A percentile compares a stretch with the other conserved stretches of the same genome.
Evolutionary conservation across 371 early-diverging fungal genomes (phyloP).

Genomic region (Mucor irregularis): DNA sequence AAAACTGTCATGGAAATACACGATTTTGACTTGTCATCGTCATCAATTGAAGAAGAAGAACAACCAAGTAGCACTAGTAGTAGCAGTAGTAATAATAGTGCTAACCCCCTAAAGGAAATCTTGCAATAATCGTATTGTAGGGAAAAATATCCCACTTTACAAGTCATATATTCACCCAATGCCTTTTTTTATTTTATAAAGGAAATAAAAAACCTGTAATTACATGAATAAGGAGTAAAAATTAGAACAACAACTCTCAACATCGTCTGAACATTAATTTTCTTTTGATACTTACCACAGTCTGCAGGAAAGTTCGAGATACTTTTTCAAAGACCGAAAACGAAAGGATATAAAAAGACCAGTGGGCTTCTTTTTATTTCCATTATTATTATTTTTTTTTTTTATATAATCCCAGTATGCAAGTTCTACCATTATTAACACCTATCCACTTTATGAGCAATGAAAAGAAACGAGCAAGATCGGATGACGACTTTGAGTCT

Average conservation of each 20-base stretch:
- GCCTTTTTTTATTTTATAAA: too few relatives aligned
- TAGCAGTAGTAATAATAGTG: too few relatives aligned
- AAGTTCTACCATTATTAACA: constrained; percentile 19
- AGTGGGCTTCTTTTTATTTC: not conserved
- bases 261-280: not conserved
- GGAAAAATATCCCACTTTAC: too few relatives aligned
- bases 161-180: too few relatives aligned
- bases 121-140: not conserved
- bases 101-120: not conserved
- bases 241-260: too few relatives aligned
- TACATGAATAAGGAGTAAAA: too few relatives aligned
- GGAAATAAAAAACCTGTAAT: too few relatives aligned
- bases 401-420: constrained; percentile 6
- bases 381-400: not conserved
- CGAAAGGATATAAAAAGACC: not conserved
- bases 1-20: constrained; percentile 55
- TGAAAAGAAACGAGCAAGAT: constrained; percentile 18
- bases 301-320: constrained; percentile 20
- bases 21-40: constrained; percentile 37
- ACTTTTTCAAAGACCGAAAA: constrained; percentile 2
- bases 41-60: not conserved
- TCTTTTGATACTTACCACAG: too few relatives aligned
- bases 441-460: constrained; percentile 6
- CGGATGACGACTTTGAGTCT: constrained; percentile 16
- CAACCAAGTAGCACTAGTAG: too few relatives aligned